These are phyloP conservation scores for Boletus sp. DNA, from an alignment of 1,284 basidiomycete species.

Conservation along the genomic window DNA sequence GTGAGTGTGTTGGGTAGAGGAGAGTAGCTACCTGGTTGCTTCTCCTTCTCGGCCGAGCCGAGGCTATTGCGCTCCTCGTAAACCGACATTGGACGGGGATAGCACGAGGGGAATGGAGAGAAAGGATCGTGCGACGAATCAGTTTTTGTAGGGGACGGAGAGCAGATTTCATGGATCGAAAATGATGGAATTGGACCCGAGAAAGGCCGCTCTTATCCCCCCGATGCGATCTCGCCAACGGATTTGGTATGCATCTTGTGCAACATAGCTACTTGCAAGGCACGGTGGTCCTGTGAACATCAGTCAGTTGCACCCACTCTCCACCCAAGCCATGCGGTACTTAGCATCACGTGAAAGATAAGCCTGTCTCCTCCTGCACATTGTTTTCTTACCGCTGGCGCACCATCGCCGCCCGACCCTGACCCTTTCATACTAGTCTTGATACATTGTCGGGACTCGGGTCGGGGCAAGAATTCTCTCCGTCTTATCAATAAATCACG, in stretches of 20 bases:
- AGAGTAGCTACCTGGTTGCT: constrained; percentile 13
- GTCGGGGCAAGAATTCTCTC: too few species aligned
- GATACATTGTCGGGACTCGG: too few species aligned
- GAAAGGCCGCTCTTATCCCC: background rate
- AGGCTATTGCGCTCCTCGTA: constrained; percentile 28
- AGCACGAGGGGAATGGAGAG: background rate
- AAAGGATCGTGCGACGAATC: background rate
- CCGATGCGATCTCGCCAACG: constrained; percentile 1
- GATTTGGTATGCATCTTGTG: background rate
- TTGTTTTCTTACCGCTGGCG: too few species aligned
- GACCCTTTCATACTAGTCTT: too few species aligned
- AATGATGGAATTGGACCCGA: background rate
- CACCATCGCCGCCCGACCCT: too few species aligned
- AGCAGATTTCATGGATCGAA: background rate
- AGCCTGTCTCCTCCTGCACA: background rate
- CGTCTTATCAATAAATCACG: too few species aligned
- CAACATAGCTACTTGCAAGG: background rate
- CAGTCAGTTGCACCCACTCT: background rate
- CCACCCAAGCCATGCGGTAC: constrained; percentile 3
- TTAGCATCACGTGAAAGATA: constrained; percentile 1
- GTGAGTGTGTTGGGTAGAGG: background rate
- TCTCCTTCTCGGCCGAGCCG: constrained; percentile 32
- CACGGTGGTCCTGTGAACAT: background rate
- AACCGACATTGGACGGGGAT: constrained; percentile 32
- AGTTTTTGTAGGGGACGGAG: constrained; percentile 13